These are phyloP conservation scores for Colletotrichum sublineola DNA, from an alignment of 2,329 filamentous ascomycete species.

Conservation along the genomic window DNA sequence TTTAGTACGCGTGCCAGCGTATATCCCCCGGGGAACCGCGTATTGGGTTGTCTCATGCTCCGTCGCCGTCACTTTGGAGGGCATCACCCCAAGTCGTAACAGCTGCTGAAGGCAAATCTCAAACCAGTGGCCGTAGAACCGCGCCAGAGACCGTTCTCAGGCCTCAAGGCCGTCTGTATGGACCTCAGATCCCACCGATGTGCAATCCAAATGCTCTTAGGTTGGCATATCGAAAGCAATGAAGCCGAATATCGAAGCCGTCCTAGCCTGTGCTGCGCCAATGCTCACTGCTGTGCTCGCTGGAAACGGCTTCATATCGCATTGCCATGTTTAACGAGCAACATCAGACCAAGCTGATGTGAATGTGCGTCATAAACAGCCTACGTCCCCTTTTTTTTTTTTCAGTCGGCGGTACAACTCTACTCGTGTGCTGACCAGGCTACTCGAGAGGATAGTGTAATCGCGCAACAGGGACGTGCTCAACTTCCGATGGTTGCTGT, in stretches of 20 bases:
- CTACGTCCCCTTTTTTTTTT: slow-evolving; percentile 46
- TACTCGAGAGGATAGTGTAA: slow-evolving; percentile 55
- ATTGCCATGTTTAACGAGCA: slow-evolving; percentile 22
- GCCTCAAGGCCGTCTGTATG: background rate
- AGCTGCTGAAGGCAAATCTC: slow-evolving; percentile 24
- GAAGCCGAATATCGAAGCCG: slow-evolving; percentile 32
- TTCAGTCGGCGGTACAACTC: slow-evolving; percentile 45
- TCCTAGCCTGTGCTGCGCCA: slow-evolving; percentile 45
- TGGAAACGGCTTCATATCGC: slow-evolving; percentile 45
- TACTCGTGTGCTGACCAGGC: slow-evolving; percentile 67
- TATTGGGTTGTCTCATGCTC: slow-evolving; percentile 17
- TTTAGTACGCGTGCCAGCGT: slow-evolving; percentile 41
- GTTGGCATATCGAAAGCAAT: slow-evolving; percentile 30
- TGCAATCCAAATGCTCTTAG: slow-evolving; percentile 4
- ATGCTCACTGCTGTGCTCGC: slow-evolving; percentile 68
- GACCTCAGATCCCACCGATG: slow-evolving; percentile 2
- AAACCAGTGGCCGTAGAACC: slow-evolving; percentile 9
- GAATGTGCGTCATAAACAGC: slow-evolving; percentile 39
- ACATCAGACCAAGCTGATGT: slow-evolving; percentile 28
- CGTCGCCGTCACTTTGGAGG: slow-evolving; percentile 34
- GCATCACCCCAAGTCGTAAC: slow-evolving; percentile 39
- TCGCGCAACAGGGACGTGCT: slow-evolving; percentile 68
- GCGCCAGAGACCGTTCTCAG: background rate
- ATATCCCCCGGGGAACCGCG: slow-evolving; percentile 17
- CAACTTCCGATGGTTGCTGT: slow-evolving; percentile 63